Percentiles rank a stretch among this genome's conserved stretches.
phyloP scores from a whole-genome alignment of 192 early-diverging fungal species.

The Coemansia sp. region DNA sequence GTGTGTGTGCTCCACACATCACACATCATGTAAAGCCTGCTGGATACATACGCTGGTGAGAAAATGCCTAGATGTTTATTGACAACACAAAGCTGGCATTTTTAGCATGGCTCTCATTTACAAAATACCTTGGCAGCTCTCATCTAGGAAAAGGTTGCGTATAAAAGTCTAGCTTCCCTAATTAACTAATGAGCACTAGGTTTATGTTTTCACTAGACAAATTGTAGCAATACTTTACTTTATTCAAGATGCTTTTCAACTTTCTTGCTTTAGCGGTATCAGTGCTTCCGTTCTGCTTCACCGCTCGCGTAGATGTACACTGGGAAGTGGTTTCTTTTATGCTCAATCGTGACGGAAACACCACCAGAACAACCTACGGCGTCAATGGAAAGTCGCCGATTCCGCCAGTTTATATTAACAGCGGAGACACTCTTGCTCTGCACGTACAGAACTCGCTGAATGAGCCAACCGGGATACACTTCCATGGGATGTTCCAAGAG shows the following conservation, averaged over 20 bases:
- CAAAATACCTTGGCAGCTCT: no score
- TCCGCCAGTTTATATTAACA: slow-evolving; percentile 21
- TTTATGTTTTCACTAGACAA: no score
- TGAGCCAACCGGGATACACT: slow-evolving; percentile 59
- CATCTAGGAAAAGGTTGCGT: no score
- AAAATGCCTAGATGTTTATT: no score
- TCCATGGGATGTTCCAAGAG: slow-evolving; percentile 74
- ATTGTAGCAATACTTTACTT: background rate
- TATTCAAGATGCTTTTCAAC: background rate
- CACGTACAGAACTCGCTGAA: slow-evolving; percentile 55
- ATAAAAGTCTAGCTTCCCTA: no score
- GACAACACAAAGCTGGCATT: no score
- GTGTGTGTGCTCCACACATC: background rate
- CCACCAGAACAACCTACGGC: slow-evolving; percentile 48
- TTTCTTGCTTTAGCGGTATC: background rate
- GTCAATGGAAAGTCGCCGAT: slow-evolving; percentile 63
- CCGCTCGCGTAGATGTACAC: slow-evolving; percentile 1
- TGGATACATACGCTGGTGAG: no score
- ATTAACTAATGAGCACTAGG: no score
- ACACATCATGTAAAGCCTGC: no score
- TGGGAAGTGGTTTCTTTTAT: slow-evolving; percentile 9
- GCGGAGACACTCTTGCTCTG: slow-evolving; percentile 23
- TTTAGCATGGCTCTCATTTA: no score
- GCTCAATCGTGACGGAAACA: slow-evolving; percentile 10
- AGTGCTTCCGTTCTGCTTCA: slow-evolving; percentile 16